Base-by-base conservation (phyloP, 106 monocot species). In the Chionographis japonica region DNA sequence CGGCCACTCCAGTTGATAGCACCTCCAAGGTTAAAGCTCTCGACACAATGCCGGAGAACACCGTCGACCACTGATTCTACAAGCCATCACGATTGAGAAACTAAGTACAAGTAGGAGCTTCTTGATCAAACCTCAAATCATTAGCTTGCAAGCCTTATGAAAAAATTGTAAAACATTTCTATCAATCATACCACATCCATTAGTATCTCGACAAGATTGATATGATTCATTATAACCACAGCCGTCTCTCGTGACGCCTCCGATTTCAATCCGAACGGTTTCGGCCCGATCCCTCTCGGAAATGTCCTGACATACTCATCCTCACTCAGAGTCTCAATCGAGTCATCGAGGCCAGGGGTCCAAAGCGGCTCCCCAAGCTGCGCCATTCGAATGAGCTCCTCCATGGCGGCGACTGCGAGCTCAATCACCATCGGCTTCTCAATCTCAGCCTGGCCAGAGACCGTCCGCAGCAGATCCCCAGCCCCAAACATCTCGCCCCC, bases 1-100 rank as follows among this genome's bases (percentile, higher is more conserved):
- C 97, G n/a, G 92, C 97, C 1, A 97, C 92, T 54, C 97, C 92
- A 6, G 92, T 97, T 40, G 97, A 97, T 54, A 97, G 60, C 61
- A 97, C 97, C 49, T 97, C 97, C 50, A 90, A 40, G 35, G 92
- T 97, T 4, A 83, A 54, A 6, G 87, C 97, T 53, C 85, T 92
- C 12, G 97, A 92, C 27, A 97, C 92, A 18, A 92, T 97, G 43
- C 82, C 78, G 4, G 89, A 89, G 69, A 92, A 92, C 53, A 92
- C 70, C 12, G 78, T 80, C 4, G 87, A 83, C 88, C 91, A 97
- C 59, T 97, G 92, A 62, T 92, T 92, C 97, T 97, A 56, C 20
- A 62, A 37, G 67, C 6, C 10, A 59, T 10, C 6, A 55, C 46
- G 37, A 57, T 49, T 7, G 10, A 50, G 27, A 27, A 27, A 11